phyloP scores from a whole-genome alignment of 1,284 basidiomycete genomes.

The Ustilago crameri region DNA sequence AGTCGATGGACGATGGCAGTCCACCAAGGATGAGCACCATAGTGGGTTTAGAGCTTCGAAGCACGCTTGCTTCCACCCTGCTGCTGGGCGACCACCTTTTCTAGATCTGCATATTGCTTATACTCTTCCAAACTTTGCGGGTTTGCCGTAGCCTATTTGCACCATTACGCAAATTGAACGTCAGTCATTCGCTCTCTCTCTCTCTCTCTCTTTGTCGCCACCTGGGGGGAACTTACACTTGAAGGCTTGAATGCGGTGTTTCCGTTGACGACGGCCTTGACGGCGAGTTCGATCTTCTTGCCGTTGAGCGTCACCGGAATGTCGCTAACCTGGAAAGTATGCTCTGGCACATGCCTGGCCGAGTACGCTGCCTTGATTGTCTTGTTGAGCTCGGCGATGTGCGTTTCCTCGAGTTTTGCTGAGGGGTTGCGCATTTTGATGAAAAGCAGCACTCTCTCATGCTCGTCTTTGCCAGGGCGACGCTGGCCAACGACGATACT shows the following conservation, averaged over 20 bases:
- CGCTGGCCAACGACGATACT: constrained; percentile 64
- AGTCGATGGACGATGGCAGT: too few species aligned
- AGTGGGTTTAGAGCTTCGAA: constrained; percentile 20
- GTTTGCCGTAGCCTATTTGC: constrained; percentile 45
- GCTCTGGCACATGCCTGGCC: constrained; percentile 62
- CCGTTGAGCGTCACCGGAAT: constrained; percentile 56
- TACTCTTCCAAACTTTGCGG: constrained; percentile 45
- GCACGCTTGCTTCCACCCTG: constrained; percentile 2
- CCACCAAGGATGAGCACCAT: too few species aligned
- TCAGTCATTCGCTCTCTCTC: neutral
- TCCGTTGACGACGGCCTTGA: constrained; percentile 58
- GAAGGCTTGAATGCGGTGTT: constrained; percentile 39
- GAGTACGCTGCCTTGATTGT: constrained; percentile 55
- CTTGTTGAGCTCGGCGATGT: constrained; percentile 51
- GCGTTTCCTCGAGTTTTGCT: constrained; percentile 17
- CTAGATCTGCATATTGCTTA: constrained; percentile 46
- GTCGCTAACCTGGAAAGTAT: constrained; percentile 57
- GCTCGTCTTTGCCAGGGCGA: constrained; percentile 44
- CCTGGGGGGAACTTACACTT: constrained; percentile 24
- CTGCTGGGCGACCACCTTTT: constrained; percentile 22
- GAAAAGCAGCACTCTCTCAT: constrained; percentile 67
- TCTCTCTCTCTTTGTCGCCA: too few species aligned
- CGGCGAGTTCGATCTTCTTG: constrained; percentile 60
- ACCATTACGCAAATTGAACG: neutral
- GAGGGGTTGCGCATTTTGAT: constrained; percentile 56